Base-by-base conservation (phyloP, 352 stramenopile genomes). In the Phytophthora agathidicida region DNA sequence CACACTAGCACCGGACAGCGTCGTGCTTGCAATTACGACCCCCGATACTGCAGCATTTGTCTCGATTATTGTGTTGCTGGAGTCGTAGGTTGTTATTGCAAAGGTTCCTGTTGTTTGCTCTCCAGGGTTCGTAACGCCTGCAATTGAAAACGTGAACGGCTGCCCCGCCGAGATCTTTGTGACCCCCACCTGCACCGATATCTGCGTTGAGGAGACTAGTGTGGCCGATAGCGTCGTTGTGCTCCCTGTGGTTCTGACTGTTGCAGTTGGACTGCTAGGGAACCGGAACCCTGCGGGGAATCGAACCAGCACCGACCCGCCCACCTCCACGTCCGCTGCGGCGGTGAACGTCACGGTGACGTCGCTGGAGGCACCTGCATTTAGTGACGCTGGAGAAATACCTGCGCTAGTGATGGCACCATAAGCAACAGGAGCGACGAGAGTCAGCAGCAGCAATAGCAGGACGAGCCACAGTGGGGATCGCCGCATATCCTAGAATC, bases 281-380 rank as follows among this genome's bases (percentile, higher is more conserved):
- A 86, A 23, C 4, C 44, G 17, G 23, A 86, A 83, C 1, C 58
- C 70, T 0, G 30, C 35, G 7, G 75, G 68, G 31, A 83, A 77
- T n/a, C 57, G 10, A 6, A 83, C 43, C 22, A 68, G 9, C 8
- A 83, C 48, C 0, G 47, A 60, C 7, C 51, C 65, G 20, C 55
- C 58, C 23, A 73, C 46, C 0, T 50, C 23, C 11, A 83, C 47
- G 5, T 62, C 56, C n/a, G 50, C 56, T 24, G 23, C 68, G 28
- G 43, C 65, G 2, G 60, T 66, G 32, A 86, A 69, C 6, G 51
- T 24, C 19, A 86, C 67, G 3, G 13, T 36, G 19, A 69, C 70
- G 27, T 67, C 55, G 24, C 33, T 63, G 0, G 45, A 13, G 0
- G 5, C 60, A 2, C 73, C 70, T 1, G 70, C 75, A 35, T 37